phyloP scores from a whole-genome alignment of 2,329 filamentous ascomycete genomes.

The Ceratocystis diversiconidia region DNA sequence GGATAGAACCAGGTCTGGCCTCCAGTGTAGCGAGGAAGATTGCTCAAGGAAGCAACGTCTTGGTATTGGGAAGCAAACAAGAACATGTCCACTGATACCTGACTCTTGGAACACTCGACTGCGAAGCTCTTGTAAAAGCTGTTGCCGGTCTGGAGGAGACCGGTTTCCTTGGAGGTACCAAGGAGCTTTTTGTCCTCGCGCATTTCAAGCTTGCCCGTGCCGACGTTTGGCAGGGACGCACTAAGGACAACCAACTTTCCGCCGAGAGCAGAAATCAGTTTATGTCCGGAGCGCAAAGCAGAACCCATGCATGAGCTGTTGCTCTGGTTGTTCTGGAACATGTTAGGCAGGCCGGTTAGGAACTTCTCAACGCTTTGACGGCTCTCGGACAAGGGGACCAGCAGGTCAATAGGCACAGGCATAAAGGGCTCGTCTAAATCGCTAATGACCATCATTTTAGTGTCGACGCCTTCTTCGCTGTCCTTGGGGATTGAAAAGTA shows the following conservation, averaged over 20 bases:
- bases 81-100: constrained; percentile 98
- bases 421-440: constrained; percentile 94
- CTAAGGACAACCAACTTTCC: constrained; percentile 90
- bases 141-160: constrained; percentile 77
- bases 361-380: constrained; percentile 84
- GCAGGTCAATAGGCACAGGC: constrained; percentile 78
- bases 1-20: constrained; percentile 98
- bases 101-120: constrained; percentile 96
- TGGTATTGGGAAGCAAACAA: constrained; percentile 92
- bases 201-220: constrained; percentile 80
- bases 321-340: constrained; percentile 93
- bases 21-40: constrained; percentile 87
- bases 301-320: constrained; percentile 89
- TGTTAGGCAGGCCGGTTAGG: constrained; percentile 76
- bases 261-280: constrained; percentile 84
- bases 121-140: constrained; percentile 99
- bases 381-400: constrained; percentile 80
- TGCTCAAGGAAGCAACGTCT: constrained; percentile 91
- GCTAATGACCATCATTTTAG: constrained; percentile 84
- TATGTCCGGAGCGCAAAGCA: constrained; percentile 82
- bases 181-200: constrained; percentile 92
- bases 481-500: constrained; percentile 94
- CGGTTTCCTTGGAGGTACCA: constrained; percentile 82
- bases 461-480: constrained; percentile 67
- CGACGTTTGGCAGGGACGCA: constrained; percentile 78